Evolutionary conservation across 345 rosid species (phyloP).

Genomic region (Ailanthus altissimus): DNA sequence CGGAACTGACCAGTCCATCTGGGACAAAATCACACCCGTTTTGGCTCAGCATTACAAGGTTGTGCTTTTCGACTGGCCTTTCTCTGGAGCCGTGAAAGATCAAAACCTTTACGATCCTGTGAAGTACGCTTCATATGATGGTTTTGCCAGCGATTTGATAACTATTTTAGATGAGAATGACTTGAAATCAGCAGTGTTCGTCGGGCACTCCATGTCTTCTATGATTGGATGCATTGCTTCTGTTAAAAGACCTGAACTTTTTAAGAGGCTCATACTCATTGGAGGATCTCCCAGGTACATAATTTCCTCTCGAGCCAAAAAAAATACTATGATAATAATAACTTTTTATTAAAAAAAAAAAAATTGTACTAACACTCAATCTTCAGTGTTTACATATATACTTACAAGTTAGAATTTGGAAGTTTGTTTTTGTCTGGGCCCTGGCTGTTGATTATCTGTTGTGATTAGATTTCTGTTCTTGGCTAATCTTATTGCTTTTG

Average conservation of each 20-base stretch:
- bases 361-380: too few relatives aligned
- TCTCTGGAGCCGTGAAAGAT: constrained; percentile 67
- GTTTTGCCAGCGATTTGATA: constrained; percentile 61
- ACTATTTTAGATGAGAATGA: constrained; percentile 54
- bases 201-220: constrained; percentile 88
- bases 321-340: not conserved
- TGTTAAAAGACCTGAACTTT: constrained; percentile 66
- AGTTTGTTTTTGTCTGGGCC: not conserved
- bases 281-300: constrained; percentile 76
- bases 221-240: constrained; percentile 88
- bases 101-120: constrained; percentile 52
- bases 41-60: constrained; percentile 49
- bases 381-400: too few relatives aligned
- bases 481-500: not conserved
- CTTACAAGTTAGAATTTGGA: not conserved
- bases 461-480: not conserved
- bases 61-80: constrained; percentile 72
- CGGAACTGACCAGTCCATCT: constrained; percentile 66
- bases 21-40: constrained; percentile 59
- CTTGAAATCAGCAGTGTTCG: constrained; percentile 43
- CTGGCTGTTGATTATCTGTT: not conserved
- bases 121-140: constrained; percentile 56
- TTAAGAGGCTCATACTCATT: constrained; percentile 53
- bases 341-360: too few relatives aligned
- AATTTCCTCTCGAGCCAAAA: not conserved